Conservation (phyloP, 202 grass and related monocot genomes). For the Brachypodium distachyon region DNA sequence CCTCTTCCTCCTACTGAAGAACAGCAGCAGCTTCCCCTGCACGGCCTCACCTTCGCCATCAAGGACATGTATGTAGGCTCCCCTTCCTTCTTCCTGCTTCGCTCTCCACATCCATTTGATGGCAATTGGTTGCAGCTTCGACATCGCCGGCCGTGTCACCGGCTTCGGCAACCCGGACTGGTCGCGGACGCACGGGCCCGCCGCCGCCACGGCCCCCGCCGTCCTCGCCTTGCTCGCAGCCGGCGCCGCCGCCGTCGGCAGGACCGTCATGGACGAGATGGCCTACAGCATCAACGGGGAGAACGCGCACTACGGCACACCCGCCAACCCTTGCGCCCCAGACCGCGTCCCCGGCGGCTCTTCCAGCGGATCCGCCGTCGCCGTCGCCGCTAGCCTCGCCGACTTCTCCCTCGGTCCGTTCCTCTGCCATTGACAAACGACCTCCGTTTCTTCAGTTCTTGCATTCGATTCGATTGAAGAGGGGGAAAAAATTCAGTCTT, state of each 20-base stretch:
- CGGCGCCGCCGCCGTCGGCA: slow-evolving; percentile 67
- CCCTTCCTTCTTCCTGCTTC: background rate
- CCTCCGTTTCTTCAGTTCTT: too few relatives aligned
- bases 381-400: slow-evolving; percentile 61
- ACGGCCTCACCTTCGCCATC: slow-evolving; percentile 71
- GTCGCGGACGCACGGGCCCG: slow-evolving; percentile 58
- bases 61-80: slow-evolving; percentile 59
- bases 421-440: too few relatives aligned
- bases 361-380: slow-evolving; percentile 87
- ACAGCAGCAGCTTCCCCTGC: slow-evolving; percentile 26
- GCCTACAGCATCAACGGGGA: slow-evolving; percentile 95
- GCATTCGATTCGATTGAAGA: too few relatives aligned
- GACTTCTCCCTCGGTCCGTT: slow-evolving; percentile 67
- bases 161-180: slow-evolving; percentile 84
- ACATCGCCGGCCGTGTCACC: slow-evolving; percentile 52
- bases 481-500: too few relatives aligned
- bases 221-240: slow-evolving; percentile 56
- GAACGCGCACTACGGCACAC: slow-evolving; percentile 88
- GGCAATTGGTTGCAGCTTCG: slow-evolving; percentile 41
- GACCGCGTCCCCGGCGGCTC: slow-evolving; percentile 80
- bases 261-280: slow-evolving; percentile 93
- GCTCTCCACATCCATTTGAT: background rate
- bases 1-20: background rate
- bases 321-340: slow-evolving; percentile 61
- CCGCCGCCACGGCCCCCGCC: slow-evolving; percentile 55